Percentiles rank a stretch among this genome's conserved stretches.
Conservation (phyloP, 306 rosid genomes). For the Amphicarpaea edgeworthii region DNA sequence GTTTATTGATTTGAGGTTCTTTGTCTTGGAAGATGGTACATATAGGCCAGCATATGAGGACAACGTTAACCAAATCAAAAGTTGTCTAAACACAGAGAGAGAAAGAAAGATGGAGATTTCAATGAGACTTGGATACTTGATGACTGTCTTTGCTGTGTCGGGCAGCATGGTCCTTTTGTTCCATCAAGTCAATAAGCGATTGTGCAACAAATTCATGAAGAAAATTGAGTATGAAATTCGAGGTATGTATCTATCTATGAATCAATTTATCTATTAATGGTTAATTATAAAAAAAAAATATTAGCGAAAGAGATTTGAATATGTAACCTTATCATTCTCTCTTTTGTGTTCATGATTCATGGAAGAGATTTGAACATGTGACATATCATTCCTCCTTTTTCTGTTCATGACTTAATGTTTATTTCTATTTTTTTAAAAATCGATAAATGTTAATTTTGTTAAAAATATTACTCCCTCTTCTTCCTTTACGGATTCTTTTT, state of each 20-base stretch:
- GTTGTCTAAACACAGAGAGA: not conserved
- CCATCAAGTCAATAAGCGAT: conserved; percentile 69
- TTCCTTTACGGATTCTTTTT: no score
- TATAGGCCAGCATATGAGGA: not conserved
- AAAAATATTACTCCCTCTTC: no score
- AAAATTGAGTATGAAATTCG: conserved; percentile 58
- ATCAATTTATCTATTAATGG: no score
- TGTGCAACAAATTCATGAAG: conserved; percentile 66
- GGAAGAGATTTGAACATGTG: no score
- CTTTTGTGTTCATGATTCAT: no score
- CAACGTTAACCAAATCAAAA: conserved; percentile 23
- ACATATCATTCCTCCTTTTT: no score
- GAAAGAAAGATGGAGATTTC: conserved; percentile 57
- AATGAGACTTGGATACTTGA: conserved; percentile 46
- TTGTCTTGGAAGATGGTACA: conserved; percentile 17
- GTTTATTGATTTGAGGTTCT: conserved; percentile 1
- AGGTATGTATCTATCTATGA: not conserved
- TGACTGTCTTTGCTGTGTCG: conserved; percentile 72
- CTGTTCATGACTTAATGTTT: no score
- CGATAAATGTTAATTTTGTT: no score
- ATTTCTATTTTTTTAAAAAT: no score
- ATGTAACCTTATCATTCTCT: no score
- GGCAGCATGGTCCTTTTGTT: conserved; percentile 71
- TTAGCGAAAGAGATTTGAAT: no score
- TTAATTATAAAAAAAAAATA: no score